A percentile compares a stretch with the other conserved stretches of the same genome.
Evolutionary conservation across 768 basidiomycete species (phyloP).

Genomic region (Udeniomyces megalosporus): DNA sequence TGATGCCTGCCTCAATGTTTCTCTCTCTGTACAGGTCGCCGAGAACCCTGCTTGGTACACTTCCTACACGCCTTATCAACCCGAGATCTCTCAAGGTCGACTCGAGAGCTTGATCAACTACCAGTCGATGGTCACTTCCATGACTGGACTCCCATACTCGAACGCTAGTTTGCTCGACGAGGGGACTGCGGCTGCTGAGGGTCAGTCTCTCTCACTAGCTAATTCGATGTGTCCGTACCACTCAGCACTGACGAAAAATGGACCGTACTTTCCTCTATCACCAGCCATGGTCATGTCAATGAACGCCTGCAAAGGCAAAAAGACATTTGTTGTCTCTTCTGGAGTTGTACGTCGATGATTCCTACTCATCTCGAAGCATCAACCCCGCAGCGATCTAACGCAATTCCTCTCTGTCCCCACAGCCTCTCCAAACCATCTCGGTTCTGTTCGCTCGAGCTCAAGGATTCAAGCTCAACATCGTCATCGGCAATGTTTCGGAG

Average conservation of each 20-base stretch:
- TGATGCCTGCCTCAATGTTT: constrained; percentile 51
- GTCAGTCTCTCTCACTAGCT: background rate
- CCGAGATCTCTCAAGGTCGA: constrained; percentile 97
- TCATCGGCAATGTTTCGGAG: constrained; percentile 45
- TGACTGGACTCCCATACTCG: constrained; percentile 87
- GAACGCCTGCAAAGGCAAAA: constrained; percentile 51
- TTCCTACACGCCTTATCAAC: constrained; percentile 35
- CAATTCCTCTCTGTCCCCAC: too few species aligned
- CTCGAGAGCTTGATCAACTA: constrained; percentile 92
- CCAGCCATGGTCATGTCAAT: constrained; percentile 91
- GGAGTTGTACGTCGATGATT: constrained; percentile 38
- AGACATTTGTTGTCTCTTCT: constrained; percentile 67
- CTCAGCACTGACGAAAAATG: too few species aligned
- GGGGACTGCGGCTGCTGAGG: constrained; percentile 24
- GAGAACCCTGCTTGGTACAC: constrained; percentile 99
- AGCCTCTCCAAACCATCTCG: constrained; percentile 65
- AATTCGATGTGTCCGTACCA: background rate
- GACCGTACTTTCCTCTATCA: background rate
- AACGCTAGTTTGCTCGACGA: constrained; percentile 93
- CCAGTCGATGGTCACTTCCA: constrained; percentile 87
- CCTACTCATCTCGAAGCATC: background rate
- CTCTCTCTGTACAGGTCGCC: constrained; percentile 33
- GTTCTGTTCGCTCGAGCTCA: constrained; percentile 81
- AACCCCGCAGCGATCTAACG: too few species aligned
- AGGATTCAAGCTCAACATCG: constrained; percentile 76